phyloP scores from a whole-genome alignment of 1,284 basidiomycete genomes.

The Puccinia hordei region DNA sequence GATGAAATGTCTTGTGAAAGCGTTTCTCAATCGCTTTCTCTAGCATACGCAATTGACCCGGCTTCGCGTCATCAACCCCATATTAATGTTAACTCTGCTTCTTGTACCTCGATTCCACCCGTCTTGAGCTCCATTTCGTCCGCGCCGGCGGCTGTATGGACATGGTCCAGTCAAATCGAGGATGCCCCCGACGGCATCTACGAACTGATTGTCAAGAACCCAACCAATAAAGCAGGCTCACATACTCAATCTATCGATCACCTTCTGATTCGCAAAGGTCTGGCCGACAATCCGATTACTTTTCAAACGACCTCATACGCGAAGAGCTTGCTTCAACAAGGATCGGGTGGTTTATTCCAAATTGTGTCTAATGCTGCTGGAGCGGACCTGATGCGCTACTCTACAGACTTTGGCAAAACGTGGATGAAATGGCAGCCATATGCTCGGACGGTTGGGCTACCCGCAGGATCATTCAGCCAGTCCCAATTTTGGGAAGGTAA shows the following conservation, averaged over 20 bases:
- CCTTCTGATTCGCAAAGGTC: conserved; percentile 76
- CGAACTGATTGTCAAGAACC: conserved; percentile 69
- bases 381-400: conserved; percentile 83
- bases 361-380: conserved; percentile 79
- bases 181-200: conserved; percentile 79
- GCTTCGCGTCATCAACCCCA: conserved; percentile 23
- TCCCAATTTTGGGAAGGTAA: conserved; percentile 74
- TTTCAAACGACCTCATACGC: conserved; percentile 79
- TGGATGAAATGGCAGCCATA: conserved; percentile 78
- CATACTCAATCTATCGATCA: conserved; percentile 70
- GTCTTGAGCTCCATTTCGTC: conserved; percentile 62
- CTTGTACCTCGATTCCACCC: conserved; percentile 66
- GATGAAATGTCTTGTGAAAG: conserved; percentile 71
- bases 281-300: conserved; percentile 73
- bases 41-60: conserved; percentile 61
- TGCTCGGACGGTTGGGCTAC: conserved; percentile 72
- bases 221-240: conserved; percentile 63
- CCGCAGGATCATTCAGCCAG: conserved; percentile 65
- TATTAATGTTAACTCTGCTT: conserved; percentile 70
- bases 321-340: conserved; percentile 65
- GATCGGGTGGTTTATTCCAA: conserved; percentile 66
- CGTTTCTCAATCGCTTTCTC: conserved; percentile 67
- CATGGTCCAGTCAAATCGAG: conserved; percentile 71
- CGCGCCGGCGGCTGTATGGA: conserved; percentile 62
- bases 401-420: conserved; percentile 78